phyloP scores from a whole-genome alignment of 176 grass and related monocot species.

The Phyllostachys edulis region DNA sequence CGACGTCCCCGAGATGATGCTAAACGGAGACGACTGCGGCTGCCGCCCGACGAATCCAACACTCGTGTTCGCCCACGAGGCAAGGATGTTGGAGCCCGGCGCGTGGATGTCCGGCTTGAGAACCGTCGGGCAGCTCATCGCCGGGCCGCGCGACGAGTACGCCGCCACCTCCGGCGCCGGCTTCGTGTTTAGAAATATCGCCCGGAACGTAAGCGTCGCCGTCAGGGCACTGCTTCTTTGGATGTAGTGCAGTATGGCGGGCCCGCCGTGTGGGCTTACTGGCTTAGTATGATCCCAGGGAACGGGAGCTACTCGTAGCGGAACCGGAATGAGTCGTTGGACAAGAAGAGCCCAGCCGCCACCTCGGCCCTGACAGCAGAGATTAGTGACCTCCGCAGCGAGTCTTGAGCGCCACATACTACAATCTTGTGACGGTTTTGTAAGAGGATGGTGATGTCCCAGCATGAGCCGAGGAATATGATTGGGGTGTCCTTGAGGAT shows the following conservation, averaged over 20 bases:
- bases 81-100: constrained; percentile 31
- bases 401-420: constrained; percentile 6
- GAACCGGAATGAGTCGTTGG: constrained; percentile 4
- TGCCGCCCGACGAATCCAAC: too few relatives aligned
- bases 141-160: constrained; percentile 43
- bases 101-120: constrained; percentile 55
- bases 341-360: constrained; percentile 30
- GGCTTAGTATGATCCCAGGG: constrained; percentile 23
- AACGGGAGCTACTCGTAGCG: constrained; percentile 4
- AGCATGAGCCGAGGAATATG: constrained; percentile 8
- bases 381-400: too few relatives aligned
- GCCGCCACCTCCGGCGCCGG: constrained; percentile 10
- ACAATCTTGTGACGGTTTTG: constrained; percentile 17
- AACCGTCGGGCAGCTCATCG: neutral
- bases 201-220: constrained; percentile 30
- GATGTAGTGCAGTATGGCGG: constrained; percentile 29
- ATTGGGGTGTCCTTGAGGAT: constrained; percentile 11
- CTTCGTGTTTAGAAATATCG: constrained; percentile 11
- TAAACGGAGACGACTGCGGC: neutral
- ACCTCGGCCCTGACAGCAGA: too few relatives aligned
- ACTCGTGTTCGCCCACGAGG: neutral
- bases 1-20: constrained; percentile 41
- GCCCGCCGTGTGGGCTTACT: constrained; percentile 27
- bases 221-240: constrained; percentile 19
- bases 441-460: neutral